Evolutionary conservation across 805 yeast species (phyloP).

Genomic region (Myxozyma neotropica): DNA sequence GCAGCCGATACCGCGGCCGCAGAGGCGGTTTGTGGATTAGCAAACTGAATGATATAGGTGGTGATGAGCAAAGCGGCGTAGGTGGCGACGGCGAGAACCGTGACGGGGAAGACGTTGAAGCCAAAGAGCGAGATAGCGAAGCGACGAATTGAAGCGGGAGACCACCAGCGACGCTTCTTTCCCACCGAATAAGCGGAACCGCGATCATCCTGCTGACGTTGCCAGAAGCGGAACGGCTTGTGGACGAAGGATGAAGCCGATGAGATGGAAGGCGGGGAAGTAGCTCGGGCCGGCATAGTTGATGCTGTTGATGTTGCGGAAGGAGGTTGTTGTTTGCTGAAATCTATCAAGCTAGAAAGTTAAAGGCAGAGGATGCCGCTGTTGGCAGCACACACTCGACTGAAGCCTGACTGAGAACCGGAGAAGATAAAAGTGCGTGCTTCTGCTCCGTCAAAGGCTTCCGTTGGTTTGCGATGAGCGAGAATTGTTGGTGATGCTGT

Average conservation of each 20-base stretch:
- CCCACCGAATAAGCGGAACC: constrained; percentile 19
- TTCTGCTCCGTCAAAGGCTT: not conserved
- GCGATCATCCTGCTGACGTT: constrained; percentile 30
- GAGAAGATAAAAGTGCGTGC: not conserved
- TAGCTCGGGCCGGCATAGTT: constrained; percentile 32
- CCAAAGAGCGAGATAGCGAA: constrained; percentile 25
- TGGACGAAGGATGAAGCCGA: constrained; percentile 34
- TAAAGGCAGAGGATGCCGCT: not conserved
- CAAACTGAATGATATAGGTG: constrained; percentile 32
- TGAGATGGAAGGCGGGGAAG: constrained; percentile 34
- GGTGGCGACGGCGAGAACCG: constrained; percentile 32
- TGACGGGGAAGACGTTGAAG: constrained; percentile 30
- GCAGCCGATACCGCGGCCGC: constrained; percentile 32
- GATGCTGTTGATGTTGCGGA: not conserved
- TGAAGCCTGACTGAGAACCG: not conserved
- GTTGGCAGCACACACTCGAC: not conserved
- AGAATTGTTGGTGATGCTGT: constrained; percentile 1
- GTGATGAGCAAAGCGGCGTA: constrained; percentile 33
- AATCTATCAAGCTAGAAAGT: not conserved
- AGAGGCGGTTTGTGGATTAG: constrained; percentile 32
- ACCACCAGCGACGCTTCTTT: constrained; percentile 33
- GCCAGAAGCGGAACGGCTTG: constrained; percentile 34
- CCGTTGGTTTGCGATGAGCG: not conserved
- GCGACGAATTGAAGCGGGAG: constrained; percentile 17
- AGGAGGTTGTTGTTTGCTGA: not conserved